Base-by-base conservation (phyloP, 768 basidiomycete species). In the Strobilomyces dryophilus region DNA sequence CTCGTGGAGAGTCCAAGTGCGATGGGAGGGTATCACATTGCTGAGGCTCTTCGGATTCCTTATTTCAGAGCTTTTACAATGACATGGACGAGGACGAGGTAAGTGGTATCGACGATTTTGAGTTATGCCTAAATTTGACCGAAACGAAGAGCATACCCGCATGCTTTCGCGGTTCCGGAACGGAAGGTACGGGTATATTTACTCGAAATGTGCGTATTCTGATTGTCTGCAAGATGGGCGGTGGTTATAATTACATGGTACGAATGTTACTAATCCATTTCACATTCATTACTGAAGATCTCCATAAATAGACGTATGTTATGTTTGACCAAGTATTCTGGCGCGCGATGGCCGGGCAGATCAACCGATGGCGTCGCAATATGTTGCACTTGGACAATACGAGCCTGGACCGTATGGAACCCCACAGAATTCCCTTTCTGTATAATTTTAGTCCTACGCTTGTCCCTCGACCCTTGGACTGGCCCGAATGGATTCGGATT, bases 311-410 rank as follows among this genome's bases (percentile, higher is more conserved):
- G 88, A 87, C 93, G 5, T 95, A 94, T 67, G 92, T 95, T 47
- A 87, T 98, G 83, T 98, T 98, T 66, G 97, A 95, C 62, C 92
- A 95, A 74, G 87, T 95, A 27, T 98, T 99, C 72, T 99, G 95
- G 95, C 80, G 91, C 45, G 95, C 89, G 15, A 98, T 86, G 27
- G 79, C 95, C 2, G 89, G 92, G 1, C 95, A 98, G 64, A 86
- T 99, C 64, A 98, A 98, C 65, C 81, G 91, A 43, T 99, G 93
- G 93, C 79, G 95, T 31, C 80, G 85, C 58, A 82, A 92, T 58
- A 66, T 82, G 8, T 72, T 98, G 20, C 81, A 79, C 45, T 79
- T 99, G 34, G 80, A 80, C 4, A 78, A 86, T 56, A 98, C 95
- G 17, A 93, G 78, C 58, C 76, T 97, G 40, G 97, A 98, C 70